Conservation (phyloP, 768 basidiomycete species). For the Pisolithus sp. region DNA sequence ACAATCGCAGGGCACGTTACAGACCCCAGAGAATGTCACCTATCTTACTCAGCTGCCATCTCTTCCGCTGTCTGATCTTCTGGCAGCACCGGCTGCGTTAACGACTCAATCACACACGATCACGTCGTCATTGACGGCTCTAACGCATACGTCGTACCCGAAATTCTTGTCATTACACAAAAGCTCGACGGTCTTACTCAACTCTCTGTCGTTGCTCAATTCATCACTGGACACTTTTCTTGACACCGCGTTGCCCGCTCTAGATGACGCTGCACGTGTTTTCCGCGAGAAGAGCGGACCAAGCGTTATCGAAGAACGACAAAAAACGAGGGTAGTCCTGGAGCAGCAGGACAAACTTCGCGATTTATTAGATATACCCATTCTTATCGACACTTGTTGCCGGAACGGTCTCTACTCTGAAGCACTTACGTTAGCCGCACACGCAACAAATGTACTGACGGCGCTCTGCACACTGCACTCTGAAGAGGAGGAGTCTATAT, state of each 20-base stretch:
- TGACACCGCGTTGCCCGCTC: slow-evolving; percentile 58
- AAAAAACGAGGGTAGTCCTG: slow-evolving; percentile 75
- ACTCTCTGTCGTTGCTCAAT: slow-evolving; percentile 70
- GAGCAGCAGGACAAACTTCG: slow-evolving; percentile 92
- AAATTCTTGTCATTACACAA: slow-evolving; percentile 87
- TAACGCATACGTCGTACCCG: slow-evolving; percentile 87
- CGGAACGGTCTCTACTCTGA: slow-evolving; percentile 90
- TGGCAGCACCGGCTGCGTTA: slow-evolving; percentile 67
- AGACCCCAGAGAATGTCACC: slow-evolving; percentile 22
- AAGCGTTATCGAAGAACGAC: slow-evolving; percentile 64
- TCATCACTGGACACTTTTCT: slow-evolving; percentile 67
- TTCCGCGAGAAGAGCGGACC: slow-evolving; percentile 70
- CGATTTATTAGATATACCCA: slow-evolving; percentile 85
- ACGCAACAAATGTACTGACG: slow-evolving; percentile 49
- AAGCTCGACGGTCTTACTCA: slow-evolving; percentile 66
- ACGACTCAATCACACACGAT: slow-evolving; percentile 82
- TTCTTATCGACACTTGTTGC: slow-evolving; percentile 89
- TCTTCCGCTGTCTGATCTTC: slow-evolving; percentile 61
- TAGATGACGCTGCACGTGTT: slow-evolving; percentile 64
- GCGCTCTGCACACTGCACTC: slow-evolving; percentile 32
- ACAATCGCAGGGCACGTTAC: slow-evolving; percentile 7
- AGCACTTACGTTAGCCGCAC: slow-evolving; percentile 77
- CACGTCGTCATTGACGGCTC: slow-evolving; percentile 81
- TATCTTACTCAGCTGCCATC: slow-evolving; percentile 66
- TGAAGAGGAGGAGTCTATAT: slow-evolving; percentile 33